These are phyloP conservation scores for Schrenkiella parvula DNA, from an alignment of 345 rosid species.

Conservation along the genomic window DNA sequence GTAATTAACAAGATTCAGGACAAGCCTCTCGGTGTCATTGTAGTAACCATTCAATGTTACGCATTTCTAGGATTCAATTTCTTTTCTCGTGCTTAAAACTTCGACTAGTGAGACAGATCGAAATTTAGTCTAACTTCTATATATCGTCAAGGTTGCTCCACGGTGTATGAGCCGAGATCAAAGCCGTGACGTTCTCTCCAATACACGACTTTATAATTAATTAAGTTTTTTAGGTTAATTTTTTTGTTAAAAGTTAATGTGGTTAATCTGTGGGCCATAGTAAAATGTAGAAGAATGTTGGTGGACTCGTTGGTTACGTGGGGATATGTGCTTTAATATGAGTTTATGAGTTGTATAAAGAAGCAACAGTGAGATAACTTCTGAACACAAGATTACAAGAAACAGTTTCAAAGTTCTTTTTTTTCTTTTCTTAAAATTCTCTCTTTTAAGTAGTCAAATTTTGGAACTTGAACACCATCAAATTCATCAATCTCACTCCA, in stretches of 20 bases:
- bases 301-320: conserved; percentile 31
- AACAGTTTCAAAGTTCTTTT: neutral
- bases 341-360: conserved; percentile 31
- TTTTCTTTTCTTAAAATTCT: conserved; percentile 6
- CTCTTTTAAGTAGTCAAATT: conserved; percentile 30
- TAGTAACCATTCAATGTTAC: conserved; percentile 17
- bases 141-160: conserved; percentile 19
- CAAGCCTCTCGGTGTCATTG: conserved; percentile 15
- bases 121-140: neutral
- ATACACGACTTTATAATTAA: conserved; percentile 17
- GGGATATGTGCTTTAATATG: conserved; percentile 24
- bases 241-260: neutral
- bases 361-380: conserved; percentile 22
- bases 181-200: conserved; percentile 41
- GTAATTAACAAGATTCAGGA: neutral
- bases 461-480: conserved; percentile 73
- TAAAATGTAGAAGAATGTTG: conserved; percentile 32
- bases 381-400: conserved; percentile 30
- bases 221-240: neutral
- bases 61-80: conserved; percentile 23
- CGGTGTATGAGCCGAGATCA: conserved; percentile 38
- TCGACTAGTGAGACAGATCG: conserved; percentile 10
- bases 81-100: conserved; percentile 19
- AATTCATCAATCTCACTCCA: conserved; percentile 43
- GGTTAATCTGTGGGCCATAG: conserved; percentile 1